A percentile compares a stretch with the other conserved stretches of the same genome.
phyloP scores from a whole-genome alignment of 2,329 filamentous ascomycete species.

The Ophiosphaerella korrae region DNA sequence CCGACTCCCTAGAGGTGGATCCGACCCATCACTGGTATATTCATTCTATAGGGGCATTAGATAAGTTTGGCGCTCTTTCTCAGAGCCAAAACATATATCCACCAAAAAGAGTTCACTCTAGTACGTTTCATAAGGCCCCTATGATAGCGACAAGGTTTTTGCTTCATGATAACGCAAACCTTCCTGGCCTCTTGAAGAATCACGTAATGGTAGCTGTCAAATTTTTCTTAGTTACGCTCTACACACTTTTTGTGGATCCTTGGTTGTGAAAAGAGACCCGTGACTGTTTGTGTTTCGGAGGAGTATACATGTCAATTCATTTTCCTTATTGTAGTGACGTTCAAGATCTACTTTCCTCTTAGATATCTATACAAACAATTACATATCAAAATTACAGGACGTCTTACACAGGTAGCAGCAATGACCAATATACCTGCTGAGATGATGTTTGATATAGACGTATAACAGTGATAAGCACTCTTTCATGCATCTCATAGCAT shows the following conservation, averaged over 20 bases:
- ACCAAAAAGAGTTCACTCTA: constrained; percentile 24
- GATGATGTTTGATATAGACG: constrained; percentile 21
- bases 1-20: constrained; percentile 16
- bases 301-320: background rate
- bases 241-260: constrained; percentile 9
- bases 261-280: constrained; percentile 5
- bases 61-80: constrained; percentile 8
- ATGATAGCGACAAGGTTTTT: constrained; percentile 21
- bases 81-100: constrained; percentile 25
- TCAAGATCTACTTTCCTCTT: constrained; percentile 12
- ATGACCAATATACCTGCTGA: constrained; percentile 13
- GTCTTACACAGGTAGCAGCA: constrained; percentile 11
- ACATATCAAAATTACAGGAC: constrained; percentile 10
- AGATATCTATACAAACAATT: constrained; percentile 22
- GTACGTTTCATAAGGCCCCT: constrained; percentile 21
- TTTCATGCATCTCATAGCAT: too few species aligned
- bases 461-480: background rate
- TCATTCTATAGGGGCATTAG: background rate
- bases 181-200: constrained; percentile 6
- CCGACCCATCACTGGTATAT: constrained; percentile 5
- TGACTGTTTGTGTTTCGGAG: constrained; percentile 6
- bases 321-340: constrained; percentile 6
- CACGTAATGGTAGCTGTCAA: constrained; percentile 13
- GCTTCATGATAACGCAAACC: constrained; percentile 21
- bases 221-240: constrained; percentile 11